A percentile compares a stretch with the other conserved stretches of the same genome.
phyloP scores from a whole-genome alignment of 1,284 basidiomycete species.

The Naganishia sp. region DNA sequence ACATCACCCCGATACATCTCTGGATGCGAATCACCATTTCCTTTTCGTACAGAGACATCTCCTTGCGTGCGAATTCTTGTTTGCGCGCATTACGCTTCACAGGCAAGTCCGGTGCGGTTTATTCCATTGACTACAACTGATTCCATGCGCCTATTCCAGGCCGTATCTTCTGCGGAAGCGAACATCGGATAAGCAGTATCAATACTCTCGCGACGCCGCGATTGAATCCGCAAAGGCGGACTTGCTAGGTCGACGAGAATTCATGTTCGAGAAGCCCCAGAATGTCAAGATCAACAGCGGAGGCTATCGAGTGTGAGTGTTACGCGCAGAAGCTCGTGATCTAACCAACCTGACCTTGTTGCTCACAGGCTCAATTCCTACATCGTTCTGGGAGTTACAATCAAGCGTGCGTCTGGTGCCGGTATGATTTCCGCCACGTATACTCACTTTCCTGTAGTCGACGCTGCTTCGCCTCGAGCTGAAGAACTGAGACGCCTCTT shows the following conservation, averaged over 20 bases:
- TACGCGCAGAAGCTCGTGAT: not conserved
- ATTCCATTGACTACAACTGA: not conserved
- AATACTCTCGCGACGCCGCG: constrained; percentile 54
- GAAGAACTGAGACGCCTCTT: constrained; percentile 54
- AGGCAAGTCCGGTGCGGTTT: constrained; percentile 35
- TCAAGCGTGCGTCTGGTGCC: constrained; percentile 46
- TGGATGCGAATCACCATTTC: constrained; percentile 49
- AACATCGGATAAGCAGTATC: constrained; percentile 51
- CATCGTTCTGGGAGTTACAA: constrained; percentile 54
- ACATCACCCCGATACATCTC: constrained; percentile 47
- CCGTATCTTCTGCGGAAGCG: constrained; percentile 54
- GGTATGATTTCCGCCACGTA: constrained; percentile 11
- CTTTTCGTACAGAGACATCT: constrained; percentile 53
- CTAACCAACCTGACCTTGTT: not conserved
- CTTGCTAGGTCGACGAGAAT: constrained; percentile 51
- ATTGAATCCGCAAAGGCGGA: constrained; percentile 55
- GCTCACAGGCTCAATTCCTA: constrained; percentile 51
- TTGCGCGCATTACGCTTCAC: constrained; percentile 52
- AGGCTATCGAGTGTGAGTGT: constrained; percentile 49
- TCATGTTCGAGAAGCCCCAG: constrained; percentile 53
- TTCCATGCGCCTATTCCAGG: constrained; percentile 31
- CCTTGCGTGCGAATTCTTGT: constrained; percentile 52
- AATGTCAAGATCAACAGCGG: constrained; percentile 53
- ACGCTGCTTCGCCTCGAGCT: constrained; percentile 53
- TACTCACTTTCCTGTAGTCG: constrained; percentile 39